Base-by-base conservation (phyloP, 2,329 filamentous ascomycete genomes). In the Pyrenochaeta sp. region DNA sequence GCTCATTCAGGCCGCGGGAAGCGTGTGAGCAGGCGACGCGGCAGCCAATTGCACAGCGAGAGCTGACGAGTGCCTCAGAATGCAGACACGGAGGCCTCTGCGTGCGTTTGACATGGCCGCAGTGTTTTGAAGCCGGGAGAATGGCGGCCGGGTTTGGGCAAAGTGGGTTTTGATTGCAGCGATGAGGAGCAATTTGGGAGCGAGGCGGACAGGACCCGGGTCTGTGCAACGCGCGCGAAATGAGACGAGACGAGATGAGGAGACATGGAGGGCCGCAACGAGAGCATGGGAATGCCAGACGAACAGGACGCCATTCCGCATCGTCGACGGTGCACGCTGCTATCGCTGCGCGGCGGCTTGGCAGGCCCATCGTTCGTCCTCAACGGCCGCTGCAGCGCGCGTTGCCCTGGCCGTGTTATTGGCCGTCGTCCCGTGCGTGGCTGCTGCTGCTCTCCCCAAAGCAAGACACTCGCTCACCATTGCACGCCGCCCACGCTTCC, bases 51-150 rank as follows among this genome's bases (percentile, higher is more conserved):
- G 36, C 3, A 4, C 8, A n/a, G 36, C 4, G 9, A n/a, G 10
- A 5, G 18, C 14, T 8, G 34, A 6, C n/a, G 6, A 7, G 8
- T 19, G 21, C 31, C 29, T 31, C 29, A 31, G 14, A 20, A 9
- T 30, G 22, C 41, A 45, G 53, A 52, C 30, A 51, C 47, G 43
- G 44, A 45, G 44, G 40, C 44, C 32, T 22, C 11, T 34, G 11
- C 19, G 11, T 15, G 18, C 30, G 43, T 32, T 37, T 36, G 43
- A 49, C 37, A 30, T 47, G 43, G 47, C 34, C 21, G 10, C 7
- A n/a, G 26, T 48, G 55, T 51, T 53, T n/a, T 55, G 53, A 59
- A 24, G 53, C 43, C 49, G 38, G 41, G 30, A 40, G 47, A 52
- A 46, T 48, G 44, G 44, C 36, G 40, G 42, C 35, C 15, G 38